phyloP scores from a whole-genome alignment of 2,329 filamentous ascomycete genomes.

The Fusarium pininemorale region DNA sequence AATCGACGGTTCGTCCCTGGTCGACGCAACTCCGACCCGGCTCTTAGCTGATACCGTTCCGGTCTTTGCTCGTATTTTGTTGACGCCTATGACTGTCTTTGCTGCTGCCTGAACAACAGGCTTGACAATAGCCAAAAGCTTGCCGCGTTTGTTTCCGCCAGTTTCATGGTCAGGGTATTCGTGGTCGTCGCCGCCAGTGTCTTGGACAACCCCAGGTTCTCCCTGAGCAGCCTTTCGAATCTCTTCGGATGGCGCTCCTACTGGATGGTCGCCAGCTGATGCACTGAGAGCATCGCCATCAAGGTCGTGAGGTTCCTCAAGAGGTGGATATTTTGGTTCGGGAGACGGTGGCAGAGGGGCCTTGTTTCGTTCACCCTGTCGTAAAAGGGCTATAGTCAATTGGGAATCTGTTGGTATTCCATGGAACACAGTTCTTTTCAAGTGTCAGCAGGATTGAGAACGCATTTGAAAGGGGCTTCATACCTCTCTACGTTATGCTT shows the following conservation, averaged over 20 bases:
- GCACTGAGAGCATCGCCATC: constrained; percentile 50
- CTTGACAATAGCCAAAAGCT: constrained; percentile 70
- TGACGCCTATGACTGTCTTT: constrained; percentile 73
- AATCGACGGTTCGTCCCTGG: neutral
- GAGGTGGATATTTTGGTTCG: rapidly evolving
- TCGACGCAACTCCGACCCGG: constrained; percentile 54
- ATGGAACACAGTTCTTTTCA: constrained; percentile 76
- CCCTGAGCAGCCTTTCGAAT: constrained; percentile 64
- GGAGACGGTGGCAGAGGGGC: constrained; percentile 70
- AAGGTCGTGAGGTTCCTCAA: neutral
- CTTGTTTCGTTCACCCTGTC: constrained; percentile 79
- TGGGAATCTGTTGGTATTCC: constrained; percentile 84
- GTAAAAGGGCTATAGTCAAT: constrained; percentile 77
- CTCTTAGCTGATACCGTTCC: constrained; percentile 68
- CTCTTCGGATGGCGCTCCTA: constrained; percentile 56
- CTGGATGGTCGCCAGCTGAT: constrained; percentile 36
- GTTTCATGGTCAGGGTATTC: constrained; percentile 59
- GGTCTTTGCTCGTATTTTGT: constrained; percentile 72
- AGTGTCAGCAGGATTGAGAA: constrained; percentile 52
- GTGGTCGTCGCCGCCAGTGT: constrained; percentile 47
- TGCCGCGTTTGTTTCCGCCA: constrained; percentile 48
- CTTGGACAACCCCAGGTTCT: constrained; percentile 45
- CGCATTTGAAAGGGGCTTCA: constrained; percentile 56
- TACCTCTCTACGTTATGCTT: constrained; percentile 56
- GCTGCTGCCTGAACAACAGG: constrained; percentile 72